These are phyloP conservation scores for Phytophthora constricta DNA, from an alignment of 352 stramenopile genomes.

Conservation along the genomic window DNA sequence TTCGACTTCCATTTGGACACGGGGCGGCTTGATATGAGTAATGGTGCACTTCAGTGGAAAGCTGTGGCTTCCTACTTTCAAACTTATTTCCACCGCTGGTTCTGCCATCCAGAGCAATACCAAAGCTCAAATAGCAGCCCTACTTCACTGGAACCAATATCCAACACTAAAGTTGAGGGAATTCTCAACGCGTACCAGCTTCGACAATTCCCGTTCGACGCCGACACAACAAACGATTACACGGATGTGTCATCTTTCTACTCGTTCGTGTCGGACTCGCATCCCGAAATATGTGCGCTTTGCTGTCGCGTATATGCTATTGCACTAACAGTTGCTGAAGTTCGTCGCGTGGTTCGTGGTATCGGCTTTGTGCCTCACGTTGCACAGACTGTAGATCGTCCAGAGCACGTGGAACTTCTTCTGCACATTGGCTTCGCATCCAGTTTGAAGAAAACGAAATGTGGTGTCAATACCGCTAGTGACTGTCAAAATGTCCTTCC, in stretches of 20 bases:
- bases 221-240: conserved; percentile 75
- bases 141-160: conserved; percentile 23
- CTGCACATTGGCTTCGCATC: conserved; percentile 78
- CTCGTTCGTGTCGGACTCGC: conserved; percentile 81
- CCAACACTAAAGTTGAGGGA: conserved; percentile 44
- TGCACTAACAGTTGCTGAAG: conserved; percentile 60
- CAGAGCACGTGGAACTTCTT: conserved; percentile 59
- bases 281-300: conserved; percentile 80
- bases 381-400: conserved; percentile 55
- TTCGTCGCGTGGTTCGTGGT: conserved; percentile 60
- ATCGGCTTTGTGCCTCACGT: conserved; percentile 68
- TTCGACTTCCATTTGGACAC: conserved; percentile 84
- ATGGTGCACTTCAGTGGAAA: conserved; percentile 55
- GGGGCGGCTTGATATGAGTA: conserved; percentile 58
- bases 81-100: conserved; percentile 75
- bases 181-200: conserved; percentile 71
- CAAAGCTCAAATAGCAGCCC: conserved; percentile 8
- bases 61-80: conserved; percentile 70
- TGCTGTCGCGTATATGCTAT: conserved; percentile 82
- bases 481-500: conserved; percentile 19
- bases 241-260: conserved; percentile 86
- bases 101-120: conserved; percentile 34
- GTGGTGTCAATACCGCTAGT: background rate
- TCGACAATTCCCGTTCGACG: conserved; percentile 78
- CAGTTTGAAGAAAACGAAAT: conserved; percentile 43